These are phyloP conservation scores for Harringtonia lauricola DNA, from an alignment of 2,329 filamentous ascomycete species.

Conservation along the genomic window DNA sequence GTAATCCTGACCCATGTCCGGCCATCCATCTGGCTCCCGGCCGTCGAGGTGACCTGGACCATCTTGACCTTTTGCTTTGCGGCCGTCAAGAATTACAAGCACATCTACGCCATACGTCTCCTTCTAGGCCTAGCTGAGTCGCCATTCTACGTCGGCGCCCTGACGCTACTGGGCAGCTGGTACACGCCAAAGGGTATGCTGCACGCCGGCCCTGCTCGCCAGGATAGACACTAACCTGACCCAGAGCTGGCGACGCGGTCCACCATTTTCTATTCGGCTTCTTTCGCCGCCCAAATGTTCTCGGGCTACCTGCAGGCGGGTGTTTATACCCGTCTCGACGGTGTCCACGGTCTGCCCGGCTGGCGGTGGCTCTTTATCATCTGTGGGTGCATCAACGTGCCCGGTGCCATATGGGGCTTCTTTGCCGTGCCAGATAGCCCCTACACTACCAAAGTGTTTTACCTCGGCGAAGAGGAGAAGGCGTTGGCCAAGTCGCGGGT, in stretches of 20 bases:
- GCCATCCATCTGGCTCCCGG: neutral
- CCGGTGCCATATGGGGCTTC: neutral
- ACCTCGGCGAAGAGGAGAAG: neutral
- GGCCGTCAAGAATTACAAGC: neutral
- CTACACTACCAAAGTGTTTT: neutral
- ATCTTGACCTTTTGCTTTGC: neutral
- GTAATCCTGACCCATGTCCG: neutral
- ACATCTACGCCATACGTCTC: neutral
- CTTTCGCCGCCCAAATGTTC: conserved; percentile 2
- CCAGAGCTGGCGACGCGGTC: conserved; percentile 4
- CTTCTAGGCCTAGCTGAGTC: neutral
- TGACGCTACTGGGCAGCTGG: conserved; percentile 9
- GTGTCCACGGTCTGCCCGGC: neutral
- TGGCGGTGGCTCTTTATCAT: conserved; percentile 7
- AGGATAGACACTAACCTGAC: neutral
- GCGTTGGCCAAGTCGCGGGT: neutral
- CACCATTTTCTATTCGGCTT: conserved; percentile 4
- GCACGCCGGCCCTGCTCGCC: neutral
- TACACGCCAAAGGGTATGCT: conserved; percentile 1
- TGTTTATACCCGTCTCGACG: neutral
- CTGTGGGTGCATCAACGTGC: neutral
- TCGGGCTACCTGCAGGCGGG: neutral
- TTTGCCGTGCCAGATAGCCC: conserved; percentile 19
- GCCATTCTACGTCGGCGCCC: conserved; percentile 11
- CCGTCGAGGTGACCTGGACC: neutral